phyloP scores from a whole-genome alignment of 2,329 filamentous ascomycete species.

The Hymenoscyphus occultus region DNA sequence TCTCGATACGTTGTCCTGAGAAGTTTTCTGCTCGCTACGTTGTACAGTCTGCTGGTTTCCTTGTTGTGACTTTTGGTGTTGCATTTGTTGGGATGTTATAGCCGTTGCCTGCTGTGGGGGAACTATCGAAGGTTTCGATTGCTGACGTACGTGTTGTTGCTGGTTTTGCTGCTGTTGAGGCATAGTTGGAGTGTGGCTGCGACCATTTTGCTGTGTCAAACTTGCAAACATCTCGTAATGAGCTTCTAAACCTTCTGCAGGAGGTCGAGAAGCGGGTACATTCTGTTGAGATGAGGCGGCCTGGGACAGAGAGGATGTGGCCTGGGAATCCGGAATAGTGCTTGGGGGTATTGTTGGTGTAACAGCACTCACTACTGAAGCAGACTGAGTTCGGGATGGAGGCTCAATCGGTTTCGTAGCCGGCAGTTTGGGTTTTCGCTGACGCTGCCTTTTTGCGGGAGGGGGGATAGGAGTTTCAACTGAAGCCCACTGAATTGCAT shows the following conservation, averaged over 20 bases:
- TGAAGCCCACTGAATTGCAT: conserved; percentile 31
- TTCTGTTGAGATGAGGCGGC: conserved; percentile 22
- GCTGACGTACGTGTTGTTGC: conserved; percentile 31
- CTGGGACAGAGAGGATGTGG: conserved; percentile 20
- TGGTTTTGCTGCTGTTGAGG: conserved; percentile 25
- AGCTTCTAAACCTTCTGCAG: conserved; percentile 35
- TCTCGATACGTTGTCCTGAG: conserved; percentile 25
- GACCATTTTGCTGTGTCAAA: conserved; percentile 30
- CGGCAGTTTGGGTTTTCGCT: conserved; percentile 39
- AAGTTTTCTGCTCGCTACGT: conserved; percentile 30
- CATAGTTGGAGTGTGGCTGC: conserved; percentile 29
- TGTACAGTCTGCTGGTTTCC: conserved; percentile 26
- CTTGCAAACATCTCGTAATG: conserved; percentile 36
- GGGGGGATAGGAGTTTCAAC: conserved; percentile 31
- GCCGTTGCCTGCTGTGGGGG: conserved; percentile 22
- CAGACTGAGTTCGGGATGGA: conserved; percentile 28
- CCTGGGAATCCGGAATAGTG: conserved; percentile 33
- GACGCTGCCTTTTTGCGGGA: conserved; percentile 40
- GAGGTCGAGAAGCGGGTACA: conserved; percentile 29
- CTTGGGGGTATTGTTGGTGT: conserved; percentile 32
- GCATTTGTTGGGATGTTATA: conserved; percentile 21
- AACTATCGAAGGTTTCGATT: conserved; percentile 27
- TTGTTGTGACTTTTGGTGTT: conserved; percentile 25
- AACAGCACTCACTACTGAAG: conserved; percentile 30
- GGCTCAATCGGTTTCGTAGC: conserved; percentile 25